Conservation (phyloP, 176 grass and related monocot species). For the Lolium multiflorum region DNA sequence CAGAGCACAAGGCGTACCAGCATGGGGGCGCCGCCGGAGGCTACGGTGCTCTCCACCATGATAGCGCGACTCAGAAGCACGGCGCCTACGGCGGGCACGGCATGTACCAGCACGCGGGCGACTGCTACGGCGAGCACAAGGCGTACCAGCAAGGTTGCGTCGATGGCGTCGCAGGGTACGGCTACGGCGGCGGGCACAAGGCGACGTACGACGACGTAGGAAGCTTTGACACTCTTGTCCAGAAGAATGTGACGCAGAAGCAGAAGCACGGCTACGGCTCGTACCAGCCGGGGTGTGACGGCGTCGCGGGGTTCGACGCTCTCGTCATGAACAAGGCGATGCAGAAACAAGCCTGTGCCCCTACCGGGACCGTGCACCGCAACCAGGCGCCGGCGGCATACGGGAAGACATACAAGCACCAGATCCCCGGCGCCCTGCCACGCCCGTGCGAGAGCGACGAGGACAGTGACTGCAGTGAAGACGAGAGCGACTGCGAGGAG, state of each 20-base stretch:
- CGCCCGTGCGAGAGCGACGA: neutral
- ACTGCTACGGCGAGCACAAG: neutral
- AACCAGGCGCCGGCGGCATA: neutral
- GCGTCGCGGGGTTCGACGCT: neutral
- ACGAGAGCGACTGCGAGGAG: slow-evolving; percentile 53
- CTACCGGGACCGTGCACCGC: neutral
- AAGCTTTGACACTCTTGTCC: neutral
- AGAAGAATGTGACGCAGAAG: neutral
- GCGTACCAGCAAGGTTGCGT: slow-evolving; percentile 20
- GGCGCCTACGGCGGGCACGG: neutral
- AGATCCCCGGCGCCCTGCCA: neutral
- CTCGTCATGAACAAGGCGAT: neutral
- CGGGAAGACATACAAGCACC: neutral
- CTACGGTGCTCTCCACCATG: neutral
- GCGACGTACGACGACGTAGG: neutral
- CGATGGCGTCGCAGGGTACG: neutral
- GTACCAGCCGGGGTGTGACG: neutral
- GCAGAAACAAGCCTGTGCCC: neutral
- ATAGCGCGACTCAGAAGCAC: neutral
- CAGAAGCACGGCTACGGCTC: neutral
- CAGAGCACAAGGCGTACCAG: neutral
- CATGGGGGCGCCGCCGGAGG: neutral
- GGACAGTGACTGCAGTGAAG: slow-evolving; percentile 11
- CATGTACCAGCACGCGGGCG: neutral
- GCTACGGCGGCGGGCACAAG: neutral